phyloP scores from a whole-genome alignment of 1,139 yeast genomes.

The Hansenula lynferdii region DNA sequence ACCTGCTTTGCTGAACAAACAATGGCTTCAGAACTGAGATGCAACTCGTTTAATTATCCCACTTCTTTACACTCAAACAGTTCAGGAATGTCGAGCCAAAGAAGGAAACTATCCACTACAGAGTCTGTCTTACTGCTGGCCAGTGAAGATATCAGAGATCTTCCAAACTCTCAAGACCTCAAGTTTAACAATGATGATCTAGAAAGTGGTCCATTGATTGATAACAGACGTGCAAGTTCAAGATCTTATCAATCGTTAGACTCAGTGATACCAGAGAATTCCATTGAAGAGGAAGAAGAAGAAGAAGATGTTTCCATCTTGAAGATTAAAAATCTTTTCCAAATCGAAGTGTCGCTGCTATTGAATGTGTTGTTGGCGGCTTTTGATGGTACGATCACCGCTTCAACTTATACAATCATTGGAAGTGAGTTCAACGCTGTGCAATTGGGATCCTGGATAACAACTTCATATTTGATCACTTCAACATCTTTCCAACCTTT shows the following conservation, averaged over 20 bases:
- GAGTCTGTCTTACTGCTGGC: conserved; percentile 10
- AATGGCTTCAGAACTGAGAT: too few species aligned
- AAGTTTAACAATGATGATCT: background rate
- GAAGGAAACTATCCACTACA: conserved; percentile 8
- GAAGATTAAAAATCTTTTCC: conserved; percentile 7
- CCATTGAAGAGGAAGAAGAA: background rate
- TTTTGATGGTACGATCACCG: conserved; percentile 51
- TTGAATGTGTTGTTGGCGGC: conserved; percentile 43
- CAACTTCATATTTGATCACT: conserved; percentile 51
- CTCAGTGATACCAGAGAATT: background rate
- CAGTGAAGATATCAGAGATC: conserved; percentile 7
- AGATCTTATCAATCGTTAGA: background rate
- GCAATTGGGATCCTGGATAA: conserved; percentile 51
- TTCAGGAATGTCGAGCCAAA: background rate
- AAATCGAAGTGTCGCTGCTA: conserved; percentile 10
- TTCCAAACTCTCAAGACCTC: conserved; percentile 1
- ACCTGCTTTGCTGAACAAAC: too few species aligned
- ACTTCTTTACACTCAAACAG: too few species aligned
- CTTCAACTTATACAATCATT: conserved; percentile 50
- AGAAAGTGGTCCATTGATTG: background rate
- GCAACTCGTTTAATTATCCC: too few species aligned
- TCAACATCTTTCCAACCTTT: conserved; percentile 66
- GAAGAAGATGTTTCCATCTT: conserved; percentile 6
- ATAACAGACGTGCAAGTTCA: background rate
- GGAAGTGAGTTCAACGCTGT: conserved; percentile 51